These are phyloP conservation scores for Boletus bicolor DNA, from an alignment of 768 basidiomycete genomes.

Conservation along the genomic window DNA sequence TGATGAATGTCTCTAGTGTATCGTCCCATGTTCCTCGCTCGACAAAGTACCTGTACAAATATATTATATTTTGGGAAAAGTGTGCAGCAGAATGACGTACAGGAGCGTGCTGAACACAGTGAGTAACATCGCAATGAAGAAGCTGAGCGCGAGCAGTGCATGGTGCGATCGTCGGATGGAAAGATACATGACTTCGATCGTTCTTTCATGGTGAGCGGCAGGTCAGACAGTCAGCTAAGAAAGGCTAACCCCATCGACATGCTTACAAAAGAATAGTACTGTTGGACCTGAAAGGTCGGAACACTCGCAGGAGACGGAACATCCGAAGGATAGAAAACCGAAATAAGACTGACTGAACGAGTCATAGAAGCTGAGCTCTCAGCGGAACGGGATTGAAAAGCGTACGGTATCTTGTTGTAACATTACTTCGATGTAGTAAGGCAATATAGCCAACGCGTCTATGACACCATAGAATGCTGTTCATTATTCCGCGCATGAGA, in stretches of 20 bases:
- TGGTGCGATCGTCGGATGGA: slow-evolving; percentile 83
- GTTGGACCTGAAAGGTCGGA: slow-evolving; percentile 84
- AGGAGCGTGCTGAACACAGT: slow-evolving; percentile 85
- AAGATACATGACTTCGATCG: slow-evolving; percentile 91
- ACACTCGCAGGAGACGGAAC: slow-evolving; percentile 85
- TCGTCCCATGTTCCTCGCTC: slow-evolving; percentile 91
- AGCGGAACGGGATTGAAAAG: slow-evolving; percentile 9
- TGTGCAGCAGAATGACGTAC: slow-evolving; percentile 37
- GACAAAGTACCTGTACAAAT: slow-evolving; percentile 66
- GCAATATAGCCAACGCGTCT: slow-evolving; percentile 80
- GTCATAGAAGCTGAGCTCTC: neutral
- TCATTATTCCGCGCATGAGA: neutral
- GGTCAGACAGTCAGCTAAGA: neutral
- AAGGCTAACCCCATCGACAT: neutral
- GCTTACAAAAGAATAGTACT: slow-evolving; percentile 78
- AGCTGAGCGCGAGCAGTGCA: slow-evolving; percentile 80
- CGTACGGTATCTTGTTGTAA: slow-evolving; percentile 82
- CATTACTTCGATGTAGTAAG: slow-evolving; percentile 85
- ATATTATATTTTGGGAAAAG: neutral
- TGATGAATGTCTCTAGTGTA: slow-evolving; percentile 73
- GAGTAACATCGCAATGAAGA: slow-evolving; percentile 86
- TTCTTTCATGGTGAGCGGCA: slow-evolving; percentile 39
- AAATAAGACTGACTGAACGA: slow-evolving; percentile 70
- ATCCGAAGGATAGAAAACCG: slow-evolving; percentile 89
- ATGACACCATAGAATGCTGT: slow-evolving; percentile 82